Conservation (phyloP, 2,329 filamentous ascomycete species). For the Colletotrichum sp. region DNA sequence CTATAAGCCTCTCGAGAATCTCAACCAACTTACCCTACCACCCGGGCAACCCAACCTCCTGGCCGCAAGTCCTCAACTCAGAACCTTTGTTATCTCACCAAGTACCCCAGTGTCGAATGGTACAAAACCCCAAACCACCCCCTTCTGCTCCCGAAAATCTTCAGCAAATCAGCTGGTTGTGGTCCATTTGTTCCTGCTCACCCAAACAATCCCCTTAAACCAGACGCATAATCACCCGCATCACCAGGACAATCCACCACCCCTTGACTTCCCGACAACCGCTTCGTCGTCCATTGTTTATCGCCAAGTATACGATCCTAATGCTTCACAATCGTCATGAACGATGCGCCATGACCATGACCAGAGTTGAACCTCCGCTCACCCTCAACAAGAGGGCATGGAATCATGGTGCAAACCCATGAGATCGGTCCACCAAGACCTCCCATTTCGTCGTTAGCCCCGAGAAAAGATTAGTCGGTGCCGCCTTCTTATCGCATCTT, state of each 20-base stretch:
- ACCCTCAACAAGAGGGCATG: neutral
- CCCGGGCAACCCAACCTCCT: neutral
- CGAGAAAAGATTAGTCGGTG: too few relatives aligned
- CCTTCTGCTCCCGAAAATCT: neutral
- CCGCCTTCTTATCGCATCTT: too few relatives aligned
- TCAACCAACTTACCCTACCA: neutral
- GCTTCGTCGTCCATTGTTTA: accelerated
- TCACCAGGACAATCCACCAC: accelerated
- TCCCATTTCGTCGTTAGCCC: too few relatives aligned
- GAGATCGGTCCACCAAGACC: neutral
- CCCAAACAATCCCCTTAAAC: accelerated
- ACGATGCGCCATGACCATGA: too few relatives aligned
- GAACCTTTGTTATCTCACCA: too few relatives aligned
- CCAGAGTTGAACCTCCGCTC: too few relatives aligned
- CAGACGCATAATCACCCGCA: accelerated
- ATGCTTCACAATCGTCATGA: too few relatives aligned
- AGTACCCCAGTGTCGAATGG: too few relatives aligned
- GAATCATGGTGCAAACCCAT: accelerated
- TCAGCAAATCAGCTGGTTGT: neutral
- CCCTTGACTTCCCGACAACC: neutral
- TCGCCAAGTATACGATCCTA: neutral
- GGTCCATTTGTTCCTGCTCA: neutral
- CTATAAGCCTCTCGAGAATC: neutral
- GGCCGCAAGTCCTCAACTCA: too few relatives aligned
- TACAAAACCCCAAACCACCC: neutral